Evolutionary conservation across 2,329 filamentous ascomycete genomes (phyloP), one percentile per base, ranked within the genome.

Genomic region (Cercospora sp.): DNA sequence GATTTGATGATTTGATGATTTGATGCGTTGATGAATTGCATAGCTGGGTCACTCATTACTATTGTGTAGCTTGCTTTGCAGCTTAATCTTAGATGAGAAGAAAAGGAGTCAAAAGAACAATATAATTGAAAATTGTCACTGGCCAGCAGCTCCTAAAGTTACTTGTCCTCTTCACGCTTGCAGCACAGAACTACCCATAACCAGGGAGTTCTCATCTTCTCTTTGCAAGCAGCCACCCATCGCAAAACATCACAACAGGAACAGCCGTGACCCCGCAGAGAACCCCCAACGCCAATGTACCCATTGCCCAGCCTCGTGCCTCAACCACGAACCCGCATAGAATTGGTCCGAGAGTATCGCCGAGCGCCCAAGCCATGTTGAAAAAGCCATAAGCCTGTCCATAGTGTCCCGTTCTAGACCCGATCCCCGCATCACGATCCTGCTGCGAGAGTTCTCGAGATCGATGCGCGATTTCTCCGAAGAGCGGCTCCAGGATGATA

Each of bases 351-450:
- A 74, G 58, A 28, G 71, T 69, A 55, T 70, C 68, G 1, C 75
- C 74, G 13, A 66, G 63, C 5, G 69, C 68, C 73, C 73, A 76
- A 1, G 71, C 74, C 62, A 75, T 70, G 55, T 75, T 76, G 55
- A 75, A 75, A 20, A 74, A 64, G 12, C 70, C 86, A 74, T 89
- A 89, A 0, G 86, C 86, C 72, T 88, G 84, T 7, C 86, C 87
- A 39, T 74, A 74, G 10, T 69, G 70, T 12, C 72, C 68, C 18
- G 51, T 45, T 39, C 33, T 60, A 33, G 63, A 60, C 20, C 20
- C 60, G 8, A n/a, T 39, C 7, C 68, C 70, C 4, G 63, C 53
- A 20, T 71, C 64, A 8, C 64, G 36, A 23, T 68, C 65, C 48
- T 73, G 60, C 39, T 45, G 33, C 55, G 51, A 39, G 2, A 71